Percentiles rank a stretch among this genome's conserved stretches.
phyloP scores from a whole-genome alignment of 2,329 filamentous ascomycete species.

The Dryadomyces quercus-mongolicae region DNA sequence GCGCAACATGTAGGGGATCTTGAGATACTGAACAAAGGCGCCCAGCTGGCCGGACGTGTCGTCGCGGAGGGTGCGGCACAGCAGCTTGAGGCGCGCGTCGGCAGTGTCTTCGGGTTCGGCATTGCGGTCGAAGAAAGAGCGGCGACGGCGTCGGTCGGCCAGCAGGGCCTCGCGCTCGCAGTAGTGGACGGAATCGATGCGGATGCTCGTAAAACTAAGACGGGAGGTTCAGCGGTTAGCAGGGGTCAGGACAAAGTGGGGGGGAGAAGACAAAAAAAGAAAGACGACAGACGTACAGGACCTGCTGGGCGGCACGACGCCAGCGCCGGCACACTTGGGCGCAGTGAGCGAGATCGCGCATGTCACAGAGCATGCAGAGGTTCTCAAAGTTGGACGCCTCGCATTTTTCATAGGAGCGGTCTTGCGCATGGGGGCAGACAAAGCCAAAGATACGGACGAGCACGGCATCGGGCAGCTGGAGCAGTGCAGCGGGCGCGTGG shows the following conservation, averaged over 20 bases:
- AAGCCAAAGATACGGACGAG: conserved; percentile 67
- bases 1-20: conserved; percentile 89
- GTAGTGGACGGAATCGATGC: conserved; percentile 90
- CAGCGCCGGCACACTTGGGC: conserved; percentile 63
- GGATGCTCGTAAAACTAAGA: conserved; percentile 70
- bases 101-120: conserved; percentile 72
- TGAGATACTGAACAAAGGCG: conserved; percentile 62
- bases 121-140: conserved; percentile 62
- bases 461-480: conserved; percentile 52
- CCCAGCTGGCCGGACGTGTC: conserved; percentile 56
- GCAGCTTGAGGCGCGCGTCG: conserved; percentile 59
- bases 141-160: conserved; percentile 64
- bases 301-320: conserved; percentile 34
- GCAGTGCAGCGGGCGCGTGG: conserved; percentile 20
- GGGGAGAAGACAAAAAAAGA: not conserved
- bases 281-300: conserved; percentile 41
- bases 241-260: too few relatives aligned
- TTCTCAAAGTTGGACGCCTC: conserved; percentile 69
- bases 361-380: conserved; percentile 86
- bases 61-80: conserved; percentile 73
- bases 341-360: conserved; percentile 76
- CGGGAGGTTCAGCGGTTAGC: too few relatives aligned
- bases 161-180: conserved; percentile 77
- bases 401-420: conserved; percentile 69
- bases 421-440: conserved; percentile 71